Evolutionary conservation across 2,329 filamentous ascomycete genomes (phyloP), one percentile per base, ranked within the genome.

Genomic region (Phyllosticta citrichinensis): DNA sequence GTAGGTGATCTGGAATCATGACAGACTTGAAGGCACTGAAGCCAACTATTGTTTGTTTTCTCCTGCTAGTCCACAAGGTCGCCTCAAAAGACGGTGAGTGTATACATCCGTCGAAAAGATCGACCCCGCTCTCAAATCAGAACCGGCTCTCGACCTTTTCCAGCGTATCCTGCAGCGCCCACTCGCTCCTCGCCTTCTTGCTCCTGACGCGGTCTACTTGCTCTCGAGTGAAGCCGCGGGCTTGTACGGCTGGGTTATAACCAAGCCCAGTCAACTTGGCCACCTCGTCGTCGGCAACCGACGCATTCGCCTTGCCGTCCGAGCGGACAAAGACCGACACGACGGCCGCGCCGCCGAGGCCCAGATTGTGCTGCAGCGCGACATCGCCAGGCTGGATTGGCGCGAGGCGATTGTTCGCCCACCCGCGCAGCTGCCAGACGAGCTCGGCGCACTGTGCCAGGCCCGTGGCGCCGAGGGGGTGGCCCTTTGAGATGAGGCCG

Each of bases 361-460:
- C 94, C 1, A 97, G 81, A 71, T 97, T 97, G 73, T 97, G 94
- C 79, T 97, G 92, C 65, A 97, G 78, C 62, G 88, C 89, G 62
- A 84, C 85, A 64, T 77, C 83, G 55, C 17, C 53, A 14, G 9
- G 17, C 0, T 91, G 94, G 62, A 81, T 80, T 20, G 83, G 77
- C 1, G 88, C 81, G 17, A 85, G 77, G 51, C 93, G 83, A 79
- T 97, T 97, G 76, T 94, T 96, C 20, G 93, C 93, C 93, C 93
- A 97, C 12, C 93, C 93, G 65, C 93, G 84, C 68, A 97, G 80
- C 71, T 97, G 93, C 93, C 93, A 97, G 27, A 95, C 89, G 12
- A 97, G 80, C 77, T 97, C 93, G 5, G 93, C 90, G 71, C 92
- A 97, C 77, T 97, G 93, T 12, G 93, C 94, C 58, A 97, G 82